Base-by-base conservation (phyloP, 2,329 filamentous ascomycete genomes). In the Tricladium varicosporioides region DNA sequence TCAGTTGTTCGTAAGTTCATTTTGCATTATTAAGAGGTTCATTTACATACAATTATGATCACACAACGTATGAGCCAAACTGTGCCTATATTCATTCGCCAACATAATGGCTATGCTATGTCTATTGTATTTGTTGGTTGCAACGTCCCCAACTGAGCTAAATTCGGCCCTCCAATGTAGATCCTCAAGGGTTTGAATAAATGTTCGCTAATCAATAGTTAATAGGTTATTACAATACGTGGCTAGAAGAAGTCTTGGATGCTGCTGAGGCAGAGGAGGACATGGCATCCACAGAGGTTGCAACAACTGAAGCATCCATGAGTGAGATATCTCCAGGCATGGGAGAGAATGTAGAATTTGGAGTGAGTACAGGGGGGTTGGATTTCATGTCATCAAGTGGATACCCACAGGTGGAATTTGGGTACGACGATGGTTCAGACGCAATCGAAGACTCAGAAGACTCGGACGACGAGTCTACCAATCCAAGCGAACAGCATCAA, bases 341-440 rank as follows among this genome's bases (percentile, higher is more conserved):
- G 2, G 68, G 53, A 1, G 55, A 62, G 5, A 59, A 66, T 43
- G 62, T 69, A 18, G 67, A 69, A 44, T 69, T 68, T 60, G 69
- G 62, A 15, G 58, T 58, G 9, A 95, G 89, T 69, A 89, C 89
- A 31, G 84, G 88, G 22, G 92, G 91, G 0, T 77, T 97, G 36
- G 94, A 99, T 69, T 97, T 96, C 67, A 94, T 97, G 70, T 96
- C 92, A 58, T 94, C 91, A 0, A 90, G 86, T 65, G 88, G 87
- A 1, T 87, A 88, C 69, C 83, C 88, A 3, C 84, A 88, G 47
- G 84, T 94, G 55, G 88, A 91, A 59, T 96, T 94, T 71, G 89
- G 82, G 14, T 88, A 87, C 50, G 72, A 73, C 50, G 70, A 70
- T 31, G 69, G 71, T 32, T 75, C 77, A 42, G 75, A 74, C 48